Evolutionary conservation across 176 grass and related monocot species (phyloP).

Genomic region (Chrysopogon serrulatus): DNA sequence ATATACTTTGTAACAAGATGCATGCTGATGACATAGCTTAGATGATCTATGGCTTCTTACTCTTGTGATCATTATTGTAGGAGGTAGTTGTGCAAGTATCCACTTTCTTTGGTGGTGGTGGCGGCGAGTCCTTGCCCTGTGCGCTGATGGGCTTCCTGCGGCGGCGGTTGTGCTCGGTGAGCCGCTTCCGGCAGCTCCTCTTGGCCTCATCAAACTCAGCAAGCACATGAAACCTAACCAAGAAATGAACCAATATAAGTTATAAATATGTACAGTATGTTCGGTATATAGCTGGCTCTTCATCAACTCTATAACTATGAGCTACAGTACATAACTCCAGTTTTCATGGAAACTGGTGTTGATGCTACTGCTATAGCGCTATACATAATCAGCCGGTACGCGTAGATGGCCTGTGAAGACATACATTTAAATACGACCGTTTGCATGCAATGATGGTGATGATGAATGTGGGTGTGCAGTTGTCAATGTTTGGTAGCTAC

Average conservation of each 20-base stretch:
- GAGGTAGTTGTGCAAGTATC: slow-evolving; percentile 7
- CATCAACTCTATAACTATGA: neutral
- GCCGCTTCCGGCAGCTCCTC: slow-evolving; percentile 66
- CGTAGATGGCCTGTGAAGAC: neutral
- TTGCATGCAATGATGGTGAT: neutral
- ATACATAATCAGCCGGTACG: neutral
- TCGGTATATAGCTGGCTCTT: neutral
- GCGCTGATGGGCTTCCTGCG: slow-evolving; percentile 42
- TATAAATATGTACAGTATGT: too few relatives aligned
- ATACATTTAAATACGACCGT: neutral
- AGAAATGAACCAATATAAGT: neutral
- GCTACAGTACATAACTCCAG: neutral
- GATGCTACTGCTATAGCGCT: too few relatives aligned
- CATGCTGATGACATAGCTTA: neutral
- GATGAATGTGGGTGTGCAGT: neutral
- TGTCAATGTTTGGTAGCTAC: neutral
- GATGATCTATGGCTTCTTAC: slow-evolving; percentile 2
- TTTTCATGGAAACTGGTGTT: neutral
- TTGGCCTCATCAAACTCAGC: slow-evolving; percentile 65
- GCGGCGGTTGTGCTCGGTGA: slow-evolving; percentile 72
- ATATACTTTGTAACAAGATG: neutral
- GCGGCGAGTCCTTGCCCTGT: neutral
- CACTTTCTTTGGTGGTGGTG: slow-evolving; percentile 10
- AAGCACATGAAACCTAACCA: slow-evolving; percentile 62
- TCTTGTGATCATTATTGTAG: slow-evolving; percentile 21